A percentile compares a stretch with the other conserved stretches of the same genome.
Conservation (phyloP, 2,329 filamentous ascomycete species). For the Biscogniauxia mediterranea region DNA sequence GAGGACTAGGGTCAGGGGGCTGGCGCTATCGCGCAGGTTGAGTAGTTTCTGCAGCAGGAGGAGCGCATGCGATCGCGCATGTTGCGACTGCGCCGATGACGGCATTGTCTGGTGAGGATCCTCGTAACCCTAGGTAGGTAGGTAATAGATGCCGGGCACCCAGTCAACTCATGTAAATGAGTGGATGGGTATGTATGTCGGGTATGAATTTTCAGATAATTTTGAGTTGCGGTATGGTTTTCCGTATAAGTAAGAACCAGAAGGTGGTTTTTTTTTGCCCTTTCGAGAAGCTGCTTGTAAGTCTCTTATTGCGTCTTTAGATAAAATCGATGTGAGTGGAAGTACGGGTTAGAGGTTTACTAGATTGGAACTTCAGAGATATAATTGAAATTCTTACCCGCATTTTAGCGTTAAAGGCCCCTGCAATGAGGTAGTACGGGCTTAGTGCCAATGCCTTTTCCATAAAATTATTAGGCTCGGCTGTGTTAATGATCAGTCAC, state of each 20-base stretch:
- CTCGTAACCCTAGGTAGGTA: not conserved
- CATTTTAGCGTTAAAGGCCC: not conserved
- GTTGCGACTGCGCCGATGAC: constrained; percentile 60
- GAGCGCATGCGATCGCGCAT: constrained; percentile 80
- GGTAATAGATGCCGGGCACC: not conserved
- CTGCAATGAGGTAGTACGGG: too few species aligned
- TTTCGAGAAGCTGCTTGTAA: too few species aligned
- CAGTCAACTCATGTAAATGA: too few species aligned
- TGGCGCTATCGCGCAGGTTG: constrained; percentile 73
- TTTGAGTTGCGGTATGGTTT: too few species aligned
- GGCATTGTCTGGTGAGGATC: constrained; percentile 44
- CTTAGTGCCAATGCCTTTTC: too few species aligned
- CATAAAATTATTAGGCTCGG: too few species aligned
- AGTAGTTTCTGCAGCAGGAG: constrained; percentile 81
- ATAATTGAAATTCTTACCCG: constrained; percentile 8
- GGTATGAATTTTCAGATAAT: too few species aligned
- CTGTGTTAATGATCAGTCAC: too few species aligned
- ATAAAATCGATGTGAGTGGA: not conserved
- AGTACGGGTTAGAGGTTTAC: not conserved
- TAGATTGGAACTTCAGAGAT: not conserved
- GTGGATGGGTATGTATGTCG: too few species aligned
- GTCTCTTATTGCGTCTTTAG: not conserved
- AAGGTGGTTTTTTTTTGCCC: too few species aligned
- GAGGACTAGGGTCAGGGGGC: constrained; percentile 81
- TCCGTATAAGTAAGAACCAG: too few species aligned